A percentile compares a stretch with the other conserved stretches of the same genome.
phyloP scores from a whole-genome alignment of 441 rosid genomes.

The Bruguiera hainesii region DNA sequence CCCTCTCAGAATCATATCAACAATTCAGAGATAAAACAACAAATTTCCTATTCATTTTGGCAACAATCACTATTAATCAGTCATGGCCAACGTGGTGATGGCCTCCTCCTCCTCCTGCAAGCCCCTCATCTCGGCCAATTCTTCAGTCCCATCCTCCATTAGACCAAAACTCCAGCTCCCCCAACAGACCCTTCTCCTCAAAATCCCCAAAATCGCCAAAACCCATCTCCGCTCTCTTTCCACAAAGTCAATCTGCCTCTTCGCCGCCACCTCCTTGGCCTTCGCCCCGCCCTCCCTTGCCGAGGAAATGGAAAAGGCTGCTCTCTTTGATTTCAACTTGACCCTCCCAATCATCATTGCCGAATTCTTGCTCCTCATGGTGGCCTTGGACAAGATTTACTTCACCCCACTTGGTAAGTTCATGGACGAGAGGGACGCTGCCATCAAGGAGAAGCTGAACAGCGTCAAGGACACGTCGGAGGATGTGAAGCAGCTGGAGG shows the following conservation, averaged over 20 bases:
- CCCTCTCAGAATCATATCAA: neutral
- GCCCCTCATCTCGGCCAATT: conserved; percentile 39
- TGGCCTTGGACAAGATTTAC: conserved; percentile 77
- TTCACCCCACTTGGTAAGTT: conserved; percentile 80
- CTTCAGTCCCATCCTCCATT: conserved; percentile 23
- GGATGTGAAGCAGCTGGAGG: conserved; percentile 86
- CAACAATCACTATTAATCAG: conserved; percentile 12
- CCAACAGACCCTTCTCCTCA: conserved; percentile 34
- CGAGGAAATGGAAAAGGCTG: conserved; percentile 72
- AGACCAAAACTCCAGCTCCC: conserved; percentile 41
- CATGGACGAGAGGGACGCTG: conserved; percentile 80
- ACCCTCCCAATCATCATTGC: conserved; percentile 82
- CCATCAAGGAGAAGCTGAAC: conserved; percentile 71
- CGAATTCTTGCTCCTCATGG: conserved; percentile 77
- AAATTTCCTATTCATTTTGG: neutral
- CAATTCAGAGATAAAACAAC: conserved; percentile 2
- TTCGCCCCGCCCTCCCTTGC: conserved; percentile 68
- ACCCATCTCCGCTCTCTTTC: conserved; percentile 35
- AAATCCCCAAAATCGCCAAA: conserved; percentile 33
- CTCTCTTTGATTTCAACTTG: conserved; percentile 88
- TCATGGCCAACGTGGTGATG: conserved; percentile 79
- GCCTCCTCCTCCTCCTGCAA: conserved; percentile 48
- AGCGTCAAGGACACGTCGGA: conserved; percentile 70
- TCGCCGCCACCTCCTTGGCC: conserved; percentile 45
- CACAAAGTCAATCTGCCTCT: conserved; percentile 53